Conservation (phyloP, 768 basidiomycete species). For the Hebeloma cylindrosporum region DNA sequence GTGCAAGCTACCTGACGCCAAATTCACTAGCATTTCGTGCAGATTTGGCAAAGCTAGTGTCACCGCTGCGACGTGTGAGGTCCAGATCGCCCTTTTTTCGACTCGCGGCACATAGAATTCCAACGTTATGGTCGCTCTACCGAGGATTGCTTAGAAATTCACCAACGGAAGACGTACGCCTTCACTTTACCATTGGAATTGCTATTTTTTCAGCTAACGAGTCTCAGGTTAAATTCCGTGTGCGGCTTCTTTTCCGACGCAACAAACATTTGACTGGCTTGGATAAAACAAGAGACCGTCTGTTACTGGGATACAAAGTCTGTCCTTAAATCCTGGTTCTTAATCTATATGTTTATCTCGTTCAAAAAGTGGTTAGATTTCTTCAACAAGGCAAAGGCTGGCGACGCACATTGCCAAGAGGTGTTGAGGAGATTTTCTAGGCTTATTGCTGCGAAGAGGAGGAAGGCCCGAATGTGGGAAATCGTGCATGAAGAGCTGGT, state of each 20-base stretch:
- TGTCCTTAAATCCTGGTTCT: conserved; percentile 15
- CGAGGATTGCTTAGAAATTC: conserved; percentile 61
- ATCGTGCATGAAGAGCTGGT: conserved; percentile 56
- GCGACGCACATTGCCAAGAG: conserved; percentile 45
- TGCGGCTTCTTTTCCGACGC: conserved; percentile 53
- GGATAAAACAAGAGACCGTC: conserved; percentile 41
- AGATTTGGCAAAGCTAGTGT: conserved; percentile 50
- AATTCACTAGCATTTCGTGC: conserved; percentile 50
- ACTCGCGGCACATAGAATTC: conserved; percentile 70
- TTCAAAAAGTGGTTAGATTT: conserved; percentile 56
- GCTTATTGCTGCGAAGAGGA: conserved; percentile 51
- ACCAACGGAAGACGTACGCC: conserved; percentile 53
- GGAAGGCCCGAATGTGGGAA: conserved; percentile 47
- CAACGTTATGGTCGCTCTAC: conserved; percentile 78
- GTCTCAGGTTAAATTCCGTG: conserved; percentile 55
- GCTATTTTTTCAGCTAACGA: background rate
- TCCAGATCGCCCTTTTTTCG: conserved; percentile 66
- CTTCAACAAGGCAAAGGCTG: conserved; percentile 53
- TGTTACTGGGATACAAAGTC: conserved; percentile 60
- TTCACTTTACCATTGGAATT: background rate
- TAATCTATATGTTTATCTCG: background rate
- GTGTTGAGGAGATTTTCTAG: conserved; percentile 59
- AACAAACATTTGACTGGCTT: conserved; percentile 57
- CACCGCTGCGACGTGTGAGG: conserved; percentile 56
- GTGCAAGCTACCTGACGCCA: conserved; percentile 17